Evolutionary conservation across 192 early-diverging fungal species (phyloP), one percentile per base, ranked within the genome.

Genomic region (Backusella westeae): DNA sequence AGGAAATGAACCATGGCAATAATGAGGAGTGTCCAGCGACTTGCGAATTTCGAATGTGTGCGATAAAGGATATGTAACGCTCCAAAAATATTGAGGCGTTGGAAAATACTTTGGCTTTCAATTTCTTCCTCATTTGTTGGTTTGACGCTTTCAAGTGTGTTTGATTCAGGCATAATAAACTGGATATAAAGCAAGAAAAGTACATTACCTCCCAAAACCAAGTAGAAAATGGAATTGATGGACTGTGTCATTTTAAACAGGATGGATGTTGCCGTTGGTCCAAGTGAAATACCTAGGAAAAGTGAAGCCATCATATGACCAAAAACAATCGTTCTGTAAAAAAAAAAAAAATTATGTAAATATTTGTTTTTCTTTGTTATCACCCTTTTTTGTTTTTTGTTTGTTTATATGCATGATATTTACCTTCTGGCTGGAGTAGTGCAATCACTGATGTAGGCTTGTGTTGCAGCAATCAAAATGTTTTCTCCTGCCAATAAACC

Each of bases 401-500:
- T 53, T 23, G 23, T 46, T 46, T 34, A n/a, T 34, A 23, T 36
- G 10, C 44, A 21, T 77, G 46, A 49, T 19, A n/a, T 44, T 72
- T 67, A 80, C 79, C 81, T 78, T 17, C 29, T 44, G 14, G 52
- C 38, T 52, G 75, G 72, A 23, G 66, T 63, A 19, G 82, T 83
- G 21, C 69, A 77, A 69, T 83, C 82, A 19, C 79, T 72, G 5
- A 83, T 72, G 41, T 83, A 83, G 3, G 82, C 78, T 7, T 83
- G 78, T 23, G 74, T 72, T 8, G 78, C 66, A 41, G 82, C 74
- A 12, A 77, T 41, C 7, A 75, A 6, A 14, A 74, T 72, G 17
- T 41, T 67, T 38, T 77, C 75, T 46, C 82, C 79, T n/a, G 73
- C 78, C 14, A 80, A 26, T 3, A 80, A 34, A 3, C 82, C 82